phyloP scores from a whole-genome alignment of 1,139 yeast species.

The Kodamaea anthophila region DNA sequence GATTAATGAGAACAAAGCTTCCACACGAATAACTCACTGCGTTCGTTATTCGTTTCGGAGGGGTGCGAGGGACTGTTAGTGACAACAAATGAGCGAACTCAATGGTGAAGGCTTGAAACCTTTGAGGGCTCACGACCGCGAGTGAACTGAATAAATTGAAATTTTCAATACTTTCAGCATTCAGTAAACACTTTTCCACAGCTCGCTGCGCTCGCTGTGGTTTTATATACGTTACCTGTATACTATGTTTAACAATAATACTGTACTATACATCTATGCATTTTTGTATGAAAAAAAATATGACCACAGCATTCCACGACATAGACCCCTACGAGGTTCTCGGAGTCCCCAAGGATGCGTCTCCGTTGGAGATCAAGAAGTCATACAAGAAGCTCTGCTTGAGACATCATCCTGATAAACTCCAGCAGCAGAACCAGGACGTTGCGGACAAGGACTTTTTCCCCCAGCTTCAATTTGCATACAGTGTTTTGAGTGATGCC shows the following conservation, averaged over 20 bases:
- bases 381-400: conserved; percentile 70
- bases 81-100: no score
- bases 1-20: no score
- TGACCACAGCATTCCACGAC: conserved; percentile 45
- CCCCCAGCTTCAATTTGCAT: conserved; percentile 71
- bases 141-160: no score
- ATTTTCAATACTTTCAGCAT: no score
- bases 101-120: not conserved
- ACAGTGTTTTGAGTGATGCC: conserved; percentile 59
- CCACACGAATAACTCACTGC: not conserved
- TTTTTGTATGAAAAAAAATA: conserved; percentile 7
- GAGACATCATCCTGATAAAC: conserved; percentile 74
- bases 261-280: no score
- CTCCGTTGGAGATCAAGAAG: conserved; percentile 56
- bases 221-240: conserved; percentile 5
- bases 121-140: no score
- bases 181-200: no score
- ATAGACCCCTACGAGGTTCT: conserved; percentile 65
- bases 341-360: conserved; percentile 33
- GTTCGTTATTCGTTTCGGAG: not conserved
- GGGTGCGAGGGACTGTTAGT: no score
- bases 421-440: conserved; percentile 27
- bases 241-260: conserved; percentile 6
- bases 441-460: conserved; percentile 40
- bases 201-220: no score